Conservation (phyloP, 139 green algal species). For the Haematococcus sp. region DNA sequence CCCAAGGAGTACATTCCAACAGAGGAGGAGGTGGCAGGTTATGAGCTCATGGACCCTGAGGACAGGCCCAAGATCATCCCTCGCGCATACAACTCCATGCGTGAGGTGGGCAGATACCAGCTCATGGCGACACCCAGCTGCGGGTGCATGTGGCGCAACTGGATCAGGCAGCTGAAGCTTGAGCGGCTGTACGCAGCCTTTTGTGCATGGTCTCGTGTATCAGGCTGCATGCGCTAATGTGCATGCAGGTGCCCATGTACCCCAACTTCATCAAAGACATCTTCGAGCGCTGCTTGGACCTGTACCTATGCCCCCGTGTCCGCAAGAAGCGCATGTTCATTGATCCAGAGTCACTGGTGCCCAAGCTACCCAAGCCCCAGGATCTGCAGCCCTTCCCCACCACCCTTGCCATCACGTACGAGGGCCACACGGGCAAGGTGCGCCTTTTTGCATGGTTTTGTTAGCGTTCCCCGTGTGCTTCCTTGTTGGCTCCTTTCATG, state of each 20-base stretch:
- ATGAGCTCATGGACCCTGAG: slow-evolving; percentile 69
- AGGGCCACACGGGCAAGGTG: slow-evolving; percentile 76
- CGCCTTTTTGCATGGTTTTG: neutral
- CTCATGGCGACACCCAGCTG: too few relatives aligned
- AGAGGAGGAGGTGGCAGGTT: slow-evolving; percentile 82
- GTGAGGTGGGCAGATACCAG: slow-evolving; percentile 39
- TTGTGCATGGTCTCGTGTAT: too few relatives aligned
- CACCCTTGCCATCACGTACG: slow-evolving; percentile 68
- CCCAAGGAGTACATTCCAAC: slow-evolving; percentile 92
- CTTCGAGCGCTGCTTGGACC: slow-evolving; percentile 98
- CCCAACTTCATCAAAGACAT: slow-evolving; percentile 87
- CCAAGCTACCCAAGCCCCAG: slow-evolving; percentile 88
- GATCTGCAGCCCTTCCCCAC: slow-evolving; percentile 94
- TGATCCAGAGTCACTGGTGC: slow-evolving; percentile 81
- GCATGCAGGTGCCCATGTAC: slow-evolving; percentile 76
- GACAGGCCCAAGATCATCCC: slow-evolving; percentile 73
- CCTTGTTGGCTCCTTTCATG: neutral
- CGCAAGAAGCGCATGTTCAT: slow-evolving; percentile 70
- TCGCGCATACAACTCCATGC: slow-evolving; percentile 60
- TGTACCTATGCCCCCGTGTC: slow-evolving; percentile 94
- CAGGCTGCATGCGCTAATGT: too few relatives aligned
- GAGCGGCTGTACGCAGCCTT: too few relatives aligned
- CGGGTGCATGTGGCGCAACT: slow-evolving; percentile 28
- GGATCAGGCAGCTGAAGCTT: too few relatives aligned
- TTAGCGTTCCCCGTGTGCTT: slow-evolving; percentile 7